Base-by-base conservation (phyloP, 495 filamentous ascomycete genomes). In the Pseudomonodictys pantanalensis region DNA sequence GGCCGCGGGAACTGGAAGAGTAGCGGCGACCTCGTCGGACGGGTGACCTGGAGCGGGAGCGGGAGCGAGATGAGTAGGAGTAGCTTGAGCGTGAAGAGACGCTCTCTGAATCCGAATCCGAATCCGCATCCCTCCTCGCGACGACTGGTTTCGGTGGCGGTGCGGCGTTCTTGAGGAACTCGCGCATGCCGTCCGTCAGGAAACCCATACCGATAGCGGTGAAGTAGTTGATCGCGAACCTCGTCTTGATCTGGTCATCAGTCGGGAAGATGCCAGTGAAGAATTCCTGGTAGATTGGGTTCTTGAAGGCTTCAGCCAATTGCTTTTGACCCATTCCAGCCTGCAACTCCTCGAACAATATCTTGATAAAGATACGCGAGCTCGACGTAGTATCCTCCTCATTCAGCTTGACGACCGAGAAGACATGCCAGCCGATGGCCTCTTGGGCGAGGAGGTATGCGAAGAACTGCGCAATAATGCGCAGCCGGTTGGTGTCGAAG, bases 151-250 rank as follows among this genome's bases (percentile, higher is more conserved):
- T 84, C 76, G 38, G 91, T 87, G 65, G 89, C 88, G 22, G 92
- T 88, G 43, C 49, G 29, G 39, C 52, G 68, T 91, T 96, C 69
- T 91, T 89, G 52, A 97, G 76, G 69, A 83, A 84, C 64, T 91
- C 89, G 65, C 93, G 84, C 92, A 97, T 96, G 63, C 91, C 88
- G 63, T 97, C 95, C 11, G 93, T 99, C 62, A 99, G 75, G 28
- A 80, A 83, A 72, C 93, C 93, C 86, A 99, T 91, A 57, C 91
- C 90, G 70, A 99, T 92, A 64, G 89, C 90, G 7, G 93, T 99
- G 73, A 97, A 97, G 76, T 95, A 99, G 72, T 99, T 99, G 83
- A 97, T 95, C 18, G 92, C 89, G 78, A 99, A 99, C 41, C 93
- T 85, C 12, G 90, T 92, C 72, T 96, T 90, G 55, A 87, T 83